Evolutionary conservation across 2,329 filamentous ascomycete species (phyloP), one percentile per base, ranked within the genome.

Genomic region (Botryotinia calthae): DNA sequence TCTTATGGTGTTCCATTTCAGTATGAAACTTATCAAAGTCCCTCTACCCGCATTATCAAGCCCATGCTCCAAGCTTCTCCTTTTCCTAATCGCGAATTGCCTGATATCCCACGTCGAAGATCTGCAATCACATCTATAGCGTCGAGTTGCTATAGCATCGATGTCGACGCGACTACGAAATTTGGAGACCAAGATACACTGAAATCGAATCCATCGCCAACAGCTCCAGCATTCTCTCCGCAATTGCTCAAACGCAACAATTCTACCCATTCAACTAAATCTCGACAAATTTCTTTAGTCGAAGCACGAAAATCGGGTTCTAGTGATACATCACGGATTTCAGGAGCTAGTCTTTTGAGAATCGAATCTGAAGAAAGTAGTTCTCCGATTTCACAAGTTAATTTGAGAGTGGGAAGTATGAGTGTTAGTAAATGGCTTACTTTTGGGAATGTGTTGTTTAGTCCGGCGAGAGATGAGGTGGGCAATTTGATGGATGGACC

Each of bases 371-470:
- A 88, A 42, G 58, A 58, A 28, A 87, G 89, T 75, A 88, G 87
- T 73, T 89, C 90, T 2, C 89, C 90, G 2, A 82, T 91, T 31
- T 88, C 89, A 0, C 90, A 91, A 80, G 91, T 94, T 74, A 94
- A 94, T 78, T 86, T 96, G 34, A 87, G 93, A 2, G 90, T 94
- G 25, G 93, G 91, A 7, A 94, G 93, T 2, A 90, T 96, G 85
- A 94, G 93, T 74, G 93, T 94, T 37, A 94, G 91, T 85, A 95
- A 95, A 79, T 96, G 93, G 93, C 87, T 96, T 37, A 93, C 91
- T 0, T 95, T 95, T 80, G 93, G 93, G 1, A 91, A 94, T 77
- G 92, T 95, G 0, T 85, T 96, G 6, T 95, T 96, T 83, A 94
- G 92, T 77, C 93, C 93, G 18, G 89, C 92, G 8, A 88, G 93